phyloP scores from a whole-genome alignment of 768 basidiomycete genomes.

The Tubosaeta sp. region DNA sequence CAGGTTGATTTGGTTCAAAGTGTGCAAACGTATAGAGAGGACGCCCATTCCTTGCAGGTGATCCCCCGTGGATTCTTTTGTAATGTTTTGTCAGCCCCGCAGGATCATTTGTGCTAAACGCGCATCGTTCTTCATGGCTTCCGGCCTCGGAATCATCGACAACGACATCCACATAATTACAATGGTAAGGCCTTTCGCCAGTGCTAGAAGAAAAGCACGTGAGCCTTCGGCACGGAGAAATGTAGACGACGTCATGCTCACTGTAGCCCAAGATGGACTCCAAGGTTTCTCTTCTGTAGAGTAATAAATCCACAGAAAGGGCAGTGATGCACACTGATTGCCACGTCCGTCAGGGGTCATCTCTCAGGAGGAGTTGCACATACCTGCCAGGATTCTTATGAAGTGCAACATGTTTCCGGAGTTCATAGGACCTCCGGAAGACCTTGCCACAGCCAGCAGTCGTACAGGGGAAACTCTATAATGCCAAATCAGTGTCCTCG shows the following conservation, averaged over 20 bases:
- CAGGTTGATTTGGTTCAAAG: neutral
- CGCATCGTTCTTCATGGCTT: constrained; percentile 3
- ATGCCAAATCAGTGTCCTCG: neutral
- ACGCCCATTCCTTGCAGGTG: constrained; percentile 4
- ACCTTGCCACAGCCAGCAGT: neutral
- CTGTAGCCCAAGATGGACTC: constrained; percentile 18
- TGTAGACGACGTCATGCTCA: neutral
- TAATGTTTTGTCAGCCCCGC: constrained; percentile 25
- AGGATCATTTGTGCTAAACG: constrained; percentile 22
- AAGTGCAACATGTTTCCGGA: constrained; percentile 9
- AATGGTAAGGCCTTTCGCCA: constrained; percentile 13
- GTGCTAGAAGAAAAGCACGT: constrained; percentile 11
- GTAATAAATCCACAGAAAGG: constrained; percentile 14
- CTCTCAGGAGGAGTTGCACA: neutral
- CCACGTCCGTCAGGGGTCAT: neutral
- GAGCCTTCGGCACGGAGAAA: neutral
- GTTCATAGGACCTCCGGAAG: constrained; percentile 5
- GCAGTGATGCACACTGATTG: constrained; percentile 7
- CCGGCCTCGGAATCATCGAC: neutral
- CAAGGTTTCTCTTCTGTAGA: constrained; percentile 18
- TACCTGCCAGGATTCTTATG: constrained; percentile 8
- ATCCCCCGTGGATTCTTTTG: constrained; percentile 17
- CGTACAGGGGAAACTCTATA: constrained; percentile 4
- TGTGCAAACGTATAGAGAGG: neutral
- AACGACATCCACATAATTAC: constrained; percentile 1